Conservation (phyloP, 352 stramenopile genomes). For the Pseudoperonospora humuli region DNA sequence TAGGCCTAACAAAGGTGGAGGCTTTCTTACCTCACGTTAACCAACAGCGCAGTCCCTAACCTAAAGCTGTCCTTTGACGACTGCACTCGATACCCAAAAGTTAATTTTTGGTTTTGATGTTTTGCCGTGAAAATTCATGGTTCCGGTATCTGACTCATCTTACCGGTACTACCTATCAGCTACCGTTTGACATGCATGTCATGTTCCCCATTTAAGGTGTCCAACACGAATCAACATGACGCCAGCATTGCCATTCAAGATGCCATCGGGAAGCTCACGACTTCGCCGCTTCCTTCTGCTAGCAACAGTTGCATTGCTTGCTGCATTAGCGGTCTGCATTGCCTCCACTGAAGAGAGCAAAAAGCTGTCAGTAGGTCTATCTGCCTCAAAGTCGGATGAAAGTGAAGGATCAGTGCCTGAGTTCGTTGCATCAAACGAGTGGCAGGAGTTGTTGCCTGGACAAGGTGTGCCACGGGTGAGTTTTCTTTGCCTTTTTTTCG, state of each 20-base stretch:
- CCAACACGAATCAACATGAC: background rate
- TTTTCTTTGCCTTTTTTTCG: background rate
- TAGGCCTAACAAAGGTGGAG: too few species aligned
- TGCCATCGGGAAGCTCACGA: constrained; percentile 7
- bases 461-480: constrained; percentile 56
- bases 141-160: too few species aligned
- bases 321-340: constrained; percentile 1
- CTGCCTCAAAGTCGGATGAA: constrained; percentile 1
- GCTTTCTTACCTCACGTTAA: too few species aligned
- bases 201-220: too few species aligned
- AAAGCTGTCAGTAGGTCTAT: constrained; percentile 6
- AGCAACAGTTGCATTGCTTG: constrained; percentile 1
- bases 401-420: constrained; percentile 20
- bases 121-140: too few species aligned
- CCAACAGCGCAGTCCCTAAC: too few species aligned
- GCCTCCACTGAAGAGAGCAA: constrained; percentile 2
- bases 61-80: too few species aligned
- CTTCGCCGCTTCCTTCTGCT: constrained; percentile 22
- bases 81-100: too few species aligned
- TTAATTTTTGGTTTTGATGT: too few species aligned
- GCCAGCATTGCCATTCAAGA: background rate
- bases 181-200: too few species aligned
- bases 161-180: too few species aligned
- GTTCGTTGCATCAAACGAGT: constrained; percentile 48
- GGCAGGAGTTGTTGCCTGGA: constrained; percentile 56